Evolutionary conservation across 139 green algal genomes (phyloP), one percentile per base, ranked within the genome.

Genomic region (Chlamydomonas asymmetrica): DNA sequence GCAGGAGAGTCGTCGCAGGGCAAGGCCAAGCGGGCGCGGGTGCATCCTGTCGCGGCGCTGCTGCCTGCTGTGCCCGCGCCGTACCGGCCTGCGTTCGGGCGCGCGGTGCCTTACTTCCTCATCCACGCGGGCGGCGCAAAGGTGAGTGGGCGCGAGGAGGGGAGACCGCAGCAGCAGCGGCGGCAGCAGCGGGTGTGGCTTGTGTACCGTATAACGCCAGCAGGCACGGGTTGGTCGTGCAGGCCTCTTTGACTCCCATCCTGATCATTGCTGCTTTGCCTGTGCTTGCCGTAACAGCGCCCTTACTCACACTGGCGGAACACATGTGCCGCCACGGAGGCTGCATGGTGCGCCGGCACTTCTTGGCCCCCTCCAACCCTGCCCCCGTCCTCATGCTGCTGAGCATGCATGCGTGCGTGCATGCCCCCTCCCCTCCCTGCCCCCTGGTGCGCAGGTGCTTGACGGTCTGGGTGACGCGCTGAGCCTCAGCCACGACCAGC

Each of bases 381-480:
- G 16, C 7, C 18, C 8, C 23, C 16, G 20, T 23, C 20, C 6
- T 50, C 7, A 20, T 18, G 6, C 41, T 41, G 65, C 40, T 13
- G 16, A 50, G 65, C 29, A 20, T 13, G 38, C 27, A 27, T 39
- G 27, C 25, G 9, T 10, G 65, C 65, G 20, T 35, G 9, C 43
- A 40, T 23, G 31, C 40, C 35, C 66, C 66, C 29, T 62, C 13
- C 66, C 48, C 32, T 9, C 27, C n/a, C 29, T 31, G 45, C 61
- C 10, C 43, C 65, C 79, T 86, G 86, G 87, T 1, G 82, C 87
- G 68, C 89, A 90, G 71, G 87, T 92, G 39, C 78, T 92, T 50
- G 87, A 92, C 66, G 87, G 87, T 45, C 75, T 92, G 37, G 87
- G 84, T 41, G 79, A 87, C 38, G 76, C 84, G 43, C 77, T 92